phyloP scores from a whole-genome alignment of 345 rosid genomes.

The Salix purpurea region DNA sequence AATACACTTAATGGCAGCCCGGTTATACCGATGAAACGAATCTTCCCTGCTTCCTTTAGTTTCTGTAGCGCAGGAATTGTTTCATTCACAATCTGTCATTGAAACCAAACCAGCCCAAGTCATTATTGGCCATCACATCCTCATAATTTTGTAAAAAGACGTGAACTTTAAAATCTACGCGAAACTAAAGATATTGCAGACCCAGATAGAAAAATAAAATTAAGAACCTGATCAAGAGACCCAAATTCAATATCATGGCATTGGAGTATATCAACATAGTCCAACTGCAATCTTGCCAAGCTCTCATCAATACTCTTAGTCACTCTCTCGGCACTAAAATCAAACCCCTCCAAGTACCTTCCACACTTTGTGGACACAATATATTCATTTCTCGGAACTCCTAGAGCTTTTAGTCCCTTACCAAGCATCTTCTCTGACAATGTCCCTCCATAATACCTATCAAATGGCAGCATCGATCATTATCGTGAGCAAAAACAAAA shows the following conservation, averaged over 20 bases:
- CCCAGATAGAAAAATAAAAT: background rate
- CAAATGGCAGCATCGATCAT: background rate
- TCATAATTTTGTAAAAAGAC: background rate
- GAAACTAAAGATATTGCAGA: background rate
- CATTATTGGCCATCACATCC: background rate
- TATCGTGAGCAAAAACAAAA: background rate
- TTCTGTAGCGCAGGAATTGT: conserved; percentile 90
- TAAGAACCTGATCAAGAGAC: conserved; percentile 75
- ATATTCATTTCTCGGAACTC: conserved; percentile 64
- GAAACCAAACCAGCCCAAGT: conserved; percentile 2
- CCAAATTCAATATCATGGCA: conserved; percentile 91
- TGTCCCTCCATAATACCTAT: conserved; percentile 83
- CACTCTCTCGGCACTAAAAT: conserved; percentile 92
- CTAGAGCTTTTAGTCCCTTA: conserved; percentile 66
- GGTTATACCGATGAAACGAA: conserved; percentile 81
- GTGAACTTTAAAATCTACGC: background rate
- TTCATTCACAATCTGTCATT: conserved; percentile 68
- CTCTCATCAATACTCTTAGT: conserved; percentile 81
- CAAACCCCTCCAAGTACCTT: conserved; percentile 72
- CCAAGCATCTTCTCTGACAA: conserved; percentile 94
- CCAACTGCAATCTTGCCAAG: conserved; percentile 77
- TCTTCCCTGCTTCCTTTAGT: conserved; percentile 75
- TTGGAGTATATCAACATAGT: conserved; percentile 83
- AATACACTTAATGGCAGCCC: conserved; percentile 73
- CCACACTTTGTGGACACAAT: conserved; percentile 90